Evolutionary conservation across 352 stramenopile genomes (phyloP).

Genomic region (Globisporangium barbulae): DNA sequence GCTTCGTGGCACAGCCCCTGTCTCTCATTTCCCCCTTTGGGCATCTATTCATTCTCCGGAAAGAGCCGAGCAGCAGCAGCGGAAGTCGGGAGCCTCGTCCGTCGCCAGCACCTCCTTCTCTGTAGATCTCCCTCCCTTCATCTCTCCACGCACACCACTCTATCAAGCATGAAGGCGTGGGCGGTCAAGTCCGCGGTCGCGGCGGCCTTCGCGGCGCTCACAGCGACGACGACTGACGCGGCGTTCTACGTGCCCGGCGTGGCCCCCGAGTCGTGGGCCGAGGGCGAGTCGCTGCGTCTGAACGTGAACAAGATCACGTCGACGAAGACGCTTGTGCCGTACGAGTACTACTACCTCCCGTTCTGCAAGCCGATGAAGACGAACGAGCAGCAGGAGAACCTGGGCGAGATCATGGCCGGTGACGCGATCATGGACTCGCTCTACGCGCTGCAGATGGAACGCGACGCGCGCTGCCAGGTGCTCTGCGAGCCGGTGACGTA

Average conservation of each 20-base stretch:
- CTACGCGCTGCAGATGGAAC: slow-evolving; percentile 89
- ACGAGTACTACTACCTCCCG: slow-evolving; percentile 98
- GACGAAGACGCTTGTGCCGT: slow-evolving; percentile 97
- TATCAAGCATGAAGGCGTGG: slow-evolving; percentile 15
- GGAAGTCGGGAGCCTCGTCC: background rate
- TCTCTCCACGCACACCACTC: background rate
- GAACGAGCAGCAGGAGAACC: slow-evolving; percentile 87
- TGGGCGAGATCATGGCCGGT: slow-evolving; percentile 91
- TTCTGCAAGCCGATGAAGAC: slow-evolving; percentile 87
- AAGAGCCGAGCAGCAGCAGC: background rate
- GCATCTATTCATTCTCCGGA: background rate
- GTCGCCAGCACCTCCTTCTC: background rate
- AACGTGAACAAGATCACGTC: slow-evolving; percentile 99
- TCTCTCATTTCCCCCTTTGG: background rate
- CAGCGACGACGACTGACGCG: slow-evolving; percentile 22
- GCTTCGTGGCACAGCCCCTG: background rate
- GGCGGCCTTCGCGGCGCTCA: slow-evolving; percentile 17
- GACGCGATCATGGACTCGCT: slow-evolving; percentile 91
- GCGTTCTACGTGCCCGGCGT: slow-evolving; percentile 87
- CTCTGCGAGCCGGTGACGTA: slow-evolving; percentile 89
- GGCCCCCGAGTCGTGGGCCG: slow-evolving; percentile 77
- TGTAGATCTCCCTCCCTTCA: background rate
- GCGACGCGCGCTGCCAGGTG: slow-evolving; percentile 85
- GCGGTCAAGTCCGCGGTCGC: slow-evolving; percentile 7
- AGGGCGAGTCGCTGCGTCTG: slow-evolving; percentile 84